Conservation (phyloP, 2,329 filamentous ascomycete species). For the Pseudogymnoascus sp. region DNA sequence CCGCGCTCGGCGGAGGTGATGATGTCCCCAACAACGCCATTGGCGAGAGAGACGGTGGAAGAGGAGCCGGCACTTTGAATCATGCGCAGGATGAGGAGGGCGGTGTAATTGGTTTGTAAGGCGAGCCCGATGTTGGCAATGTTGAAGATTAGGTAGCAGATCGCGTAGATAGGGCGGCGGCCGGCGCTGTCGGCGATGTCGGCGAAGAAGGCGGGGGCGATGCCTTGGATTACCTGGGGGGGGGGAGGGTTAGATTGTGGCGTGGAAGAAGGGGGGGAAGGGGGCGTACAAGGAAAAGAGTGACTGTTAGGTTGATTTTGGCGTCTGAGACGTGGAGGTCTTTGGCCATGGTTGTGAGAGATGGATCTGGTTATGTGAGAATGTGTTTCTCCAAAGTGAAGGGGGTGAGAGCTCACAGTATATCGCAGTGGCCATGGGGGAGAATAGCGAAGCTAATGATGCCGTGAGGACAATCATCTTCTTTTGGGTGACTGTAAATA, state of each 20-base stretch:
- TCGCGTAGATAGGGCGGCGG: slow-evolving; percentile 45
- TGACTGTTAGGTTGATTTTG: slow-evolving; percentile 7
- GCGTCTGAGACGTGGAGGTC: slow-evolving; percentile 28
- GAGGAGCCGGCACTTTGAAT: slow-evolving; percentile 51
- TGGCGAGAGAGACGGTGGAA: slow-evolving; percentile 49
- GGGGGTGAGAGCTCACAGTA: slow-evolving; percentile 45
- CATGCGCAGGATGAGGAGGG: slow-evolving; percentile 45
- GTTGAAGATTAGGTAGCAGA: slow-evolving; percentile 46
- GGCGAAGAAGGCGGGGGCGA: slow-evolving; percentile 49
- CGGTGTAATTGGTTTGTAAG: slow-evolving; percentile 39
- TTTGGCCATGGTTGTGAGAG: slow-evolving; percentile 28
- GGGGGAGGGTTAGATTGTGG: slow-evolving; percentile 35
- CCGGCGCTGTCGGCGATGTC: slow-evolving; percentile 47
- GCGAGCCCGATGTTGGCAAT: slow-evolving; percentile 47
- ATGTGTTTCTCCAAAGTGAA: slow-evolving; percentile 38
- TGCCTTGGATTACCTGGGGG: slow-evolving; percentile 46
- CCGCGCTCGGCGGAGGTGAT: slow-evolving; percentile 51
- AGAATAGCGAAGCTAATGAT: slow-evolving; percentile 45
- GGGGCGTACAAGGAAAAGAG: background rate
- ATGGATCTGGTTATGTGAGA: slow-evolving; percentile 33
- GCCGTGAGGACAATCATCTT: slow-evolving; percentile 44
- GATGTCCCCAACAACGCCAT: slow-evolving; percentile 55
- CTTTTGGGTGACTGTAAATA: slow-evolving; percentile 25
- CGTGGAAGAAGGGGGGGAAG: slow-evolving; percentile 29
- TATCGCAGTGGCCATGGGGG: slow-evolving; percentile 46